Conservation (phyloP, 768 basidiomycete species). For the Collybia sp. region DNA sequence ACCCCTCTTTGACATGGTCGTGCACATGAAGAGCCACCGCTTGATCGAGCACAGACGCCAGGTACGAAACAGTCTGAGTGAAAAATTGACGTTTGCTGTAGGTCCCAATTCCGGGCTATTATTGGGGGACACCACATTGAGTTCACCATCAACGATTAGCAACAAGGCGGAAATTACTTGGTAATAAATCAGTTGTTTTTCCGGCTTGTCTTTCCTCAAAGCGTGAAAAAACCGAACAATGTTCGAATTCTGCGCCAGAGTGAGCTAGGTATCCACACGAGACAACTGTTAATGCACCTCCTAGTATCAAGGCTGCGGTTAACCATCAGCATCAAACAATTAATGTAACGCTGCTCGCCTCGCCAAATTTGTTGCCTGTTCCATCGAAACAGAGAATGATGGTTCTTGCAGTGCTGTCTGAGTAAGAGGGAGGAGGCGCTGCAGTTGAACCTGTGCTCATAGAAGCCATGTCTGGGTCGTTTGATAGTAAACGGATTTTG, state of each 20-base stretch:
- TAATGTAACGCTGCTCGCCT: conserved; percentile 25
- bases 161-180: conserved; percentile 16
- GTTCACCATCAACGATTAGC: not conserved
- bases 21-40: conserved; percentile 13
- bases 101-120: conserved; percentile 14
- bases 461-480: no score
- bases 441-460: no score
- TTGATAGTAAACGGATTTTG: no score
- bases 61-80: conserved; percentile 7
- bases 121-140: not conserved
- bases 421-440: no score
- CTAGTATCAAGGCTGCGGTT: not conserved
- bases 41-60: conserved; percentile 8
- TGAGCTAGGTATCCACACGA: not conserved
- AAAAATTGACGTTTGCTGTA: conserved; percentile 9
- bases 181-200: conserved; percentile 32
- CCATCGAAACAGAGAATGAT: conserved; percentile 59
- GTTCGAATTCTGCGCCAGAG: conserved; percentile 29
- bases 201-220: conserved; percentile 28
- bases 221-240: conserved; percentile 31
- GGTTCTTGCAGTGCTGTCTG: conserved; percentile 1
- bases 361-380: conserved; percentile 41
- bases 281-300: not conserved
- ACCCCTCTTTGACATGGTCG: conserved; percentile 21
- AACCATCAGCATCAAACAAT: not conserved